phyloP scores from a whole-genome alignment of 306 rosid genomes.

The Vicia villosa region DNA sequence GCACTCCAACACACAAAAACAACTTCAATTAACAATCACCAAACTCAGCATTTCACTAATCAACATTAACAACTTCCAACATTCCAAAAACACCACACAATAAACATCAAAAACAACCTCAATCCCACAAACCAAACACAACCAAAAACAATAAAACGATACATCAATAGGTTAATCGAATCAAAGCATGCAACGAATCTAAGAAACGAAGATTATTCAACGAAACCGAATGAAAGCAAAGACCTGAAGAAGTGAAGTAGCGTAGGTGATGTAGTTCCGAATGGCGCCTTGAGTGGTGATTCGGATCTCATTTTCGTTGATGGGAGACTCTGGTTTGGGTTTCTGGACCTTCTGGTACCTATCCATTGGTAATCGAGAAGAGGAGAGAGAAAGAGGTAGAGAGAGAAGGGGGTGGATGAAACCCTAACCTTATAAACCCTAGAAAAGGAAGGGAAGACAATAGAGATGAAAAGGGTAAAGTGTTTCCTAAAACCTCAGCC shows the following conservation, averaged over 20 bases:
- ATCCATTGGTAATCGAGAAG: conserved; percentile 57
- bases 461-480: conserved; percentile 23
- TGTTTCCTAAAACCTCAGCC: conserved; percentile 36
- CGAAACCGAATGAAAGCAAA: conserved; percentile 13
- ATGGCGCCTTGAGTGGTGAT: conserved; percentile 96
- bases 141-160: background rate
- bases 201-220: conserved; percentile 23
- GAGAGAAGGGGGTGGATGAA: conserved; percentile 17
- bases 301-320: conserved; percentile 87
- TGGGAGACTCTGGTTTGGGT: conserved; percentile 78
- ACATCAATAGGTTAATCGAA: background rate
- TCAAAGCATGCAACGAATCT: background rate
- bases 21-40: background rate
- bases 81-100: conserved; percentile 3
- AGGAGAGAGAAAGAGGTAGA: background rate
- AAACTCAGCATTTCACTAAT: conserved; percentile 12
- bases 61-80: background rate
- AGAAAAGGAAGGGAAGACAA: background rate
- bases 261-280: conserved; percentile 96
- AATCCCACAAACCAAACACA: conserved; percentile 13
- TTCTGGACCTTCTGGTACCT: conserved; percentile 92
- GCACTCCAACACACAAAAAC: conserved; percentile 14
- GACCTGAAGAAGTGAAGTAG: conserved; percentile 91
- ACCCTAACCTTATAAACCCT: conserved; percentile 40
- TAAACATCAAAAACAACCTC: background rate